Conservation (phyloP, 139 green algal species). For the Zygnema cylindricum region DNA sequence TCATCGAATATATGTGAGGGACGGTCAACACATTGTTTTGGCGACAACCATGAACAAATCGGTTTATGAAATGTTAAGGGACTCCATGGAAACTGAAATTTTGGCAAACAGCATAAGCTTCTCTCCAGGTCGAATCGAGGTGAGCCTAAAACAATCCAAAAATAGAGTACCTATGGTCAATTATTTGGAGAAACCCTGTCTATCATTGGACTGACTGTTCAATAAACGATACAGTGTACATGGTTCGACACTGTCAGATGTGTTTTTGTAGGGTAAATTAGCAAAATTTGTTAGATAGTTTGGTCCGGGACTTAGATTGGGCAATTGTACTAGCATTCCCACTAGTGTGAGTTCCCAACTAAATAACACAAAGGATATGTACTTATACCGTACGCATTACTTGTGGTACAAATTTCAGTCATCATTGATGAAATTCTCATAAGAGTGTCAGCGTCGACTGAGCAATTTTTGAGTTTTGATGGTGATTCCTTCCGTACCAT, state of each 20-base stretch:
- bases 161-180: neutral
- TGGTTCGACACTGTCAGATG: neutral
- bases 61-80: constrained; percentile 43
- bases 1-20: constrained; percentile 2
- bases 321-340: no score
- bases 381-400: no score
- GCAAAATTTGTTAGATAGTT: no score
- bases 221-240: neutral
- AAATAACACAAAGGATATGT: no score
- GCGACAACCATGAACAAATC: constrained; percentile 33
- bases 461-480: no score
- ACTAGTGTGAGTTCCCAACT: no score
- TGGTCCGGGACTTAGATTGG: no score
- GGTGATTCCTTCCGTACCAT: no score
- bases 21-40: constrained; percentile 26
- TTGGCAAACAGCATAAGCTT: constrained; percentile 33
- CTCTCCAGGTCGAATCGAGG: constrained; percentile 40
- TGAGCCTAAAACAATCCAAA: neutral
- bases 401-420: no score
- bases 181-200: neutral
- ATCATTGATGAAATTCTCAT: no score
- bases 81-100: constrained; percentile 26
- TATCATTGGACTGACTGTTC: neutral
- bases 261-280: no score
- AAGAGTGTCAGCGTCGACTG: no score